phyloP scores from a whole-genome alignment of 305 asterid species.

The Euphrasia arctica region DNA sequence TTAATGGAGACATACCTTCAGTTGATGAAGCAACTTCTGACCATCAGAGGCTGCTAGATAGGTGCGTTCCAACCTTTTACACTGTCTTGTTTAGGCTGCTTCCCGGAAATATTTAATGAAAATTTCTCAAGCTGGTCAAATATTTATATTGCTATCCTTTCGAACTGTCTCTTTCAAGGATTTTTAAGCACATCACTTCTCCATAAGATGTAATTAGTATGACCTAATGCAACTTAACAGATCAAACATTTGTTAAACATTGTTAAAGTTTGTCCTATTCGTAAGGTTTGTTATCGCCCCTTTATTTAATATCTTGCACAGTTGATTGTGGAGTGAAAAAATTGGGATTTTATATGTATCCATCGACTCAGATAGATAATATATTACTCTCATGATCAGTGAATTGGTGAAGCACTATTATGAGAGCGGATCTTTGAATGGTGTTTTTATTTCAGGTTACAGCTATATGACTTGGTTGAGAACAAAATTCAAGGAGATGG shows the following conservation, averaged over 20 bases:
- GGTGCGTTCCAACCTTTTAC: conserved; percentile 46
- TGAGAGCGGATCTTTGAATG: conserved; percentile 23
- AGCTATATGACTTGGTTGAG: conserved; percentile 78
- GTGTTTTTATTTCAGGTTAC: conserved; percentile 61
- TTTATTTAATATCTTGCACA: conserved; percentile 10
- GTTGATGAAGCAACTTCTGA: conserved; percentile 90
- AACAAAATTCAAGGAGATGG: conserved; percentile 94
- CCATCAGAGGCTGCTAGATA: conserved; percentile 89
- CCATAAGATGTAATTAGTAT: conserved; percentile 17
- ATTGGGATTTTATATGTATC: neutral
- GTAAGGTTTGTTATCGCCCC: neutral
- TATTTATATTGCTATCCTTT: neutral
- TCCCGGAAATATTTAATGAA: conserved; percentile 9
- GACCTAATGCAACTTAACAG: conserved; percentile 4
- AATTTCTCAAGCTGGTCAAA: conserved; percentile 17
- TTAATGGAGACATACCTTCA: conserved; percentile 91
- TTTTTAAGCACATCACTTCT: conserved; percentile 16
- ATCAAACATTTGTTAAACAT: conserved; percentile 9
- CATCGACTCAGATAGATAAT: neutral
- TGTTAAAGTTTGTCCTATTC: conserved; percentile 2
- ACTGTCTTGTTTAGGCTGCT: neutral
- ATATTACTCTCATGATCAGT: conserved; percentile 17
- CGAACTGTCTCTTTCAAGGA: conserved; percentile 3
- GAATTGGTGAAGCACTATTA: conserved; percentile 21
- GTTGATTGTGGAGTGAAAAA: neutral